Conservation (phyloP, 257 asterid species). For the Salvia splendens region DNA sequence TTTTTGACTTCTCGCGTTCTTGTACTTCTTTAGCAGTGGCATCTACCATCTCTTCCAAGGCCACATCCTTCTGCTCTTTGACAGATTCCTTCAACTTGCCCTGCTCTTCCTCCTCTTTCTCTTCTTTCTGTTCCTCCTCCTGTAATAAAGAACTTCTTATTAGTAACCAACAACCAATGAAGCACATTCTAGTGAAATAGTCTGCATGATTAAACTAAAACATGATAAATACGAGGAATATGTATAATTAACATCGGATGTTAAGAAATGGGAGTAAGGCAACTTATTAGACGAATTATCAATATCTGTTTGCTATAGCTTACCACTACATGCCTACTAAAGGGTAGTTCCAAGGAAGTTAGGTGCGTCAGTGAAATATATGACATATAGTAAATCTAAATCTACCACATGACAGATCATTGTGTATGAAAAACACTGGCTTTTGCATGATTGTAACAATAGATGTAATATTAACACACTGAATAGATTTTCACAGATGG, state of each 20-base stretch:
- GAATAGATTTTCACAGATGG: constrained; percentile 27
- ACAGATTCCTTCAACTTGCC: constrained; percentile 72
- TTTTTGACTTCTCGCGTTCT: constrained; percentile 52
- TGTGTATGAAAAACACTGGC: constrained; percentile 8
- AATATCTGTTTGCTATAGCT: constrained; percentile 5
- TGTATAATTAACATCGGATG: constrained; percentile 16
- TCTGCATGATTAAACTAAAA: constrained; percentile 24
- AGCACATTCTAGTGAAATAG: constrained; percentile 9
- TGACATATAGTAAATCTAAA: constrained; percentile 23
- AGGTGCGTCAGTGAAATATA: not conserved
- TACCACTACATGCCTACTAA: constrained; percentile 24
- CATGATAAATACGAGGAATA: not conserved
- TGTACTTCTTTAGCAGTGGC: constrained; percentile 73
- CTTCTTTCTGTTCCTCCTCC: constrained; percentile 88
- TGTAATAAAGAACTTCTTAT: constrained; percentile 39
- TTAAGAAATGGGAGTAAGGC: not conserved
- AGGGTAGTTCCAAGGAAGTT: constrained; percentile 14
- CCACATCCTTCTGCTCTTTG: constrained; percentile 72
- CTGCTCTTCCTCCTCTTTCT: constrained; percentile 79
- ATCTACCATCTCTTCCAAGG: constrained; percentile 83
- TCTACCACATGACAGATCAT: constrained; percentile 20
- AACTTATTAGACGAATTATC: not conserved
- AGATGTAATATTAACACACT: not conserved
- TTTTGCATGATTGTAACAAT: constrained; percentile 4
- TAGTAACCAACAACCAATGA: constrained; percentile 23